These are phyloP conservation scores for Xerocomellus chrysenteron DNA, from an alignment of 768 basidiomycete species.

Conservation along the genomic window DNA sequence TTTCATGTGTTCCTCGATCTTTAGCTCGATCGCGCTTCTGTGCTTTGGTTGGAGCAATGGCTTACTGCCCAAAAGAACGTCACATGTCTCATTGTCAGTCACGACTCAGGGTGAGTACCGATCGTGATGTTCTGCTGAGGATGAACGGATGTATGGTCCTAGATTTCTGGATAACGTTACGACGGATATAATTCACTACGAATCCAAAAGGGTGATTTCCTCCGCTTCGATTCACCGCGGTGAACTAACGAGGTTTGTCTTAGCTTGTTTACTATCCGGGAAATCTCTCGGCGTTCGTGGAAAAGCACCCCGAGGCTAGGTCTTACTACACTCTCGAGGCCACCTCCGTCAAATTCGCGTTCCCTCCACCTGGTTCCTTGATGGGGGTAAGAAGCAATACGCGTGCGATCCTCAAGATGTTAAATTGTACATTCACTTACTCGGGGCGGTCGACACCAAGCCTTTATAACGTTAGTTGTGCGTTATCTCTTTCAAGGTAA, in stretches of 20 bases:
- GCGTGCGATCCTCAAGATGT: constrained; percentile 91
- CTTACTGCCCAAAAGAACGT: constrained; percentile 77
- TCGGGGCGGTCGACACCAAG: constrained; percentile 80
- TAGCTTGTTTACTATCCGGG: constrained; percentile 93
- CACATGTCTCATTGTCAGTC: constrained; percentile 92
- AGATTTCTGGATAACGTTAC: constrained; percentile 95
- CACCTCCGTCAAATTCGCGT: constrained; percentile 90
- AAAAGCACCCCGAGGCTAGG: constrained; percentile 86
- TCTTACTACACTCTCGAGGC: constrained; percentile 97
- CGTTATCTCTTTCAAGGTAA: constrained; percentile 87
- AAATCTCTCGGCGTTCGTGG: constrained; percentile 88
- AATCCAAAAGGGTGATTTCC: constrained; percentile 73
- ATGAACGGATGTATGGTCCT: constrained; percentile 3
- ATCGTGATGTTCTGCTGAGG: constrained; percentile 5
- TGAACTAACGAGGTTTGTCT: constrained; percentile 13
- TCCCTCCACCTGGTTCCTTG: constrained; percentile 92
- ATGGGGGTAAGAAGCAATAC: constrained; percentile 98
- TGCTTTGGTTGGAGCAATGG: constrained; percentile 90
- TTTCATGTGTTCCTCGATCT: constrained; percentile 20
- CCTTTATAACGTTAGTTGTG: constrained; percentile 85
- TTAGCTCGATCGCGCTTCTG: constrained; percentile 79
- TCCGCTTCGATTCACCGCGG: constrained; percentile 15
- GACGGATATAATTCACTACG: constrained; percentile 97
- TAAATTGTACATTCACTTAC: constrained; percentile 91
- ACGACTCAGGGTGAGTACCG: constrained; percentile 87